Evolutionary conservation across 163 green algal species (phyloP), one percentile per base, ranked within the genome.

Genomic region (Chlamydomonas reinhardtii): DNA sequence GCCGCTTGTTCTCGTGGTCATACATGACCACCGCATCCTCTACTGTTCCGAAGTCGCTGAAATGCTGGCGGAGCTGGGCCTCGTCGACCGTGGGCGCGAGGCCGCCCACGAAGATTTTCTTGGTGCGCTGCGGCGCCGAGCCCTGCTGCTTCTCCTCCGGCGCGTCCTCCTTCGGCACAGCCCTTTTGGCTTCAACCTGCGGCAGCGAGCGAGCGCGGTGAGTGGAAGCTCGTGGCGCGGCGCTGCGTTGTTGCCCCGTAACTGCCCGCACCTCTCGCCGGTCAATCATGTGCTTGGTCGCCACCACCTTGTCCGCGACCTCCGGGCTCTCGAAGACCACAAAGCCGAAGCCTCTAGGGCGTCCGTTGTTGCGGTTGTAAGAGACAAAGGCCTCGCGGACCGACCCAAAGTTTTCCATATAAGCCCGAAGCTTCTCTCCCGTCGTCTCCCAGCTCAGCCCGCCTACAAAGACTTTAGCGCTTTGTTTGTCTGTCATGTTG

Each of bases 11-110:
- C 62, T 98, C 95, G 82, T 99, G 96, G 90, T 99, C 97, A 89
- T 98, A 98, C 97, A 99, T 99, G 56, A 99, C 97, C 72, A 99
- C 96, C 16, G 96, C 95, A 69, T 99, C 97, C 35, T 99, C 96
- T 20, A 97, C 94, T 25, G 94, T 91, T 16, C 97, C 97, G 88
- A 98, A 99, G 69, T 95, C 90, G 84, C 97, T 95, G 89, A 99
- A 99, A 89, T 99, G 97, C 48, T 92, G 78, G 4, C 94, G 91
- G 82, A 99, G 92, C 27, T 93, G 89, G 24, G 86, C 78, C 82
- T 99, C 97, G 79, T 98, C 97, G 22, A 99, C 96, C 31, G 86
- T 94, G 52, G 96, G 94, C 2, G 97, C 92, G 72, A 99, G 92
- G 65, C 97, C 97, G 25, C 97, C 97, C 24, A 99, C 96, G 90